These are phyloP conservation scores for Pythium oligandrum DNA, from an alignment of 352 stramenopile species.

Conservation along the genomic window DNA sequence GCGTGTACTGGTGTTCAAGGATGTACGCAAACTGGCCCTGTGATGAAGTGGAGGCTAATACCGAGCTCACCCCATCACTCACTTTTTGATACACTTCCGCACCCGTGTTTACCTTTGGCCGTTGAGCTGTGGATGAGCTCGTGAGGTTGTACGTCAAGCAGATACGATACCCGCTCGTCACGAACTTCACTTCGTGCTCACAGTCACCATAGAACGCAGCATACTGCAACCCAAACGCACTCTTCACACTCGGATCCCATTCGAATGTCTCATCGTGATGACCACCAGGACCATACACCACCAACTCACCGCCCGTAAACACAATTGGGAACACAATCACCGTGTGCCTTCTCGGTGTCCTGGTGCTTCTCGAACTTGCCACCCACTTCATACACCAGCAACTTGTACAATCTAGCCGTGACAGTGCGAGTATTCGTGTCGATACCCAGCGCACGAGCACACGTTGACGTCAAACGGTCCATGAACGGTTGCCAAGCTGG, in stretches of 20 bases:
- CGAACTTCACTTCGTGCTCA: slow-evolving; percentile 14
- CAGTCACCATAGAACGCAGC: slow-evolving; percentile 22
- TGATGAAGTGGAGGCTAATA: too few relatives aligned
- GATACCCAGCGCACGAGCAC: too few relatives aligned
- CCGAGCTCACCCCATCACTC: too few relatives aligned
- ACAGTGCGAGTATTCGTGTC: too few relatives aligned
- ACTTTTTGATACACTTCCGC: not conserved
- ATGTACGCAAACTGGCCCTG: too few relatives aligned
- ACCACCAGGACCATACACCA: slow-evolving; percentile 15
- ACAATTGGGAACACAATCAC: slow-evolving; percentile 31
- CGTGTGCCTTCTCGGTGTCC: slow-evolving; percentile 44
- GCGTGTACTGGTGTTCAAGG: too few relatives aligned
- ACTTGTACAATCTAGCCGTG: too few relatives aligned
- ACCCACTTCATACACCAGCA: too few relatives aligned
- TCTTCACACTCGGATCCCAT: slow-evolving; percentile 7
- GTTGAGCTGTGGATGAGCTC: not conserved
- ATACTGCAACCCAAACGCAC: slow-evolving; percentile 16
- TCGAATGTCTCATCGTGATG: slow-evolving; percentile 6
- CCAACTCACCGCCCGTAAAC: slow-evolving; percentile 20
- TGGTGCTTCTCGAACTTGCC: slow-evolving; percentile 30
- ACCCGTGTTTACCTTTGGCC: not conserved
- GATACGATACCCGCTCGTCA: slow-evolving; percentile 11
- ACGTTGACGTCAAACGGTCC: too few relatives aligned
- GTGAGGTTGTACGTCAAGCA: slow-evolving; percentile 18
- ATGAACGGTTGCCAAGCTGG: too few relatives aligned